Evolutionary conservation across 768 basidiomycete species (phyloP).

Genomic region (Leccinum subtestaceum): DNA sequence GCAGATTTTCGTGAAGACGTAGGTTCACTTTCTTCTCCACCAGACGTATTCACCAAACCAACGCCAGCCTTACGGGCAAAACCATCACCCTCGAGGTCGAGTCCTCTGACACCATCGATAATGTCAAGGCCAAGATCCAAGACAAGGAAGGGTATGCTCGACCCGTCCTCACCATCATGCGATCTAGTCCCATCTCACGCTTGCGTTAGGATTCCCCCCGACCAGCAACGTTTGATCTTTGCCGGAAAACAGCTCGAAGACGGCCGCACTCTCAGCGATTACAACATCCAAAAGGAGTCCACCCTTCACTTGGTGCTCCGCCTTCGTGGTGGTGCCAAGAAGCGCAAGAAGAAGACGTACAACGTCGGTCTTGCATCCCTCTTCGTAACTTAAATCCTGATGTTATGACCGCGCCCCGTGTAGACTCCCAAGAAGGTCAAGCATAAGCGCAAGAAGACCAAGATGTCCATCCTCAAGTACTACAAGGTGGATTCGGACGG

Average conservation of each 20-base stretch:
- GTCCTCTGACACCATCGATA: constrained; percentile 96
- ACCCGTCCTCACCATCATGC: not conserved
- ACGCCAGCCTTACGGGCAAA: constrained; percentile 89
- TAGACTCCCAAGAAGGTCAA: constrained; percentile 99
- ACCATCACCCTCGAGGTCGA: constrained; percentile 98
- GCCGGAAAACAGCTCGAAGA: constrained; percentile 99
- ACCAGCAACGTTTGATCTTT: constrained; percentile 98
- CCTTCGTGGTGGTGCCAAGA: constrained; percentile 99
- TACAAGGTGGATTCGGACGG: constrained; percentile 99
- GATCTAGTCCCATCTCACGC: constrained; percentile 1
- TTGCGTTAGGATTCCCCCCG: constrained; percentile 70
- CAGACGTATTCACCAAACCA: constrained; percentile 5
- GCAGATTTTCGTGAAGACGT: constrained; percentile 99
- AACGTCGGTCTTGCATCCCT: constrained; percentile 57
- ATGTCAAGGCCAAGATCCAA: constrained; percentile 97
- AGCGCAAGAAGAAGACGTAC: constrained; percentile 99
- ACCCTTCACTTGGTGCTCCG: constrained; percentile 97
- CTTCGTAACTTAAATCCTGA: constrained; percentile 1
- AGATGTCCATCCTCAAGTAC: constrained; percentile 99
- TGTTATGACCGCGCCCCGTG: not conserved
- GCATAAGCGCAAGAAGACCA: constrained; percentile 99
- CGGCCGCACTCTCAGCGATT: constrained; percentile 91
- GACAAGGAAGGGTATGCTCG: constrained; percentile 86
- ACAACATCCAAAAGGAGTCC: constrained; percentile 99
- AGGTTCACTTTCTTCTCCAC: constrained; percentile 29